Percentiles rank a stretch among this genome's conserved stretches.
Conservation (phyloP, 208 protist genomes). For the Endotrypanum monterogeii region DNA sequence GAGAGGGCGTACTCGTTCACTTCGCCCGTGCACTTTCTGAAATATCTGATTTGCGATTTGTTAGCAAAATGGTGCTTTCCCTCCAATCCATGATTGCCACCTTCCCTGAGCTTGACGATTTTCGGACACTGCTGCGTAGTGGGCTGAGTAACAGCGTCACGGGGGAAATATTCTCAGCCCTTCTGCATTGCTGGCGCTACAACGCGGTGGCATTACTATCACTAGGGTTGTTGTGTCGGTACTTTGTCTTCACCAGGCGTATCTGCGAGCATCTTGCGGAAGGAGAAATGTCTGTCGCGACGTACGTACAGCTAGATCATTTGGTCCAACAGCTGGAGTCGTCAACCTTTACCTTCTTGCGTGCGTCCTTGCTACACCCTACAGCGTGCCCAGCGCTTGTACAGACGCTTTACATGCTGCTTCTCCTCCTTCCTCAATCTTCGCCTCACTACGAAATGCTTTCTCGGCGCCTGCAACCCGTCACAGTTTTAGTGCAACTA, state of each 20-base stretch:
- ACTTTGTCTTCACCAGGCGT: slow-evolving; percentile 80
- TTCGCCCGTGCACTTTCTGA: slow-evolving; percentile 24
- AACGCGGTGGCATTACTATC: slow-evolving; percentile 91
- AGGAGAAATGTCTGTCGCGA: slow-evolving; percentile 88
- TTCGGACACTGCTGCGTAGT: slow-evolving; percentile 74
- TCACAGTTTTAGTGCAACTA: slow-evolving; percentile 35
- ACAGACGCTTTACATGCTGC: slow-evolving; percentile 94
- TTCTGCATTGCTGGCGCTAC: slow-evolving; percentile 90
- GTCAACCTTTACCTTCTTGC: slow-evolving; percentile 93
- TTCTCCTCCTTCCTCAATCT: slow-evolving; percentile 97
- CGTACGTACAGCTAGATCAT: slow-evolving; percentile 95
- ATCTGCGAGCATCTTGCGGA: slow-evolving; percentile 63
- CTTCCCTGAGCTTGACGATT: slow-evolving; percentile 78
- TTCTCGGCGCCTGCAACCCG: slow-evolving; percentile 45
- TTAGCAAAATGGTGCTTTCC: slow-evolving; percentile 68
- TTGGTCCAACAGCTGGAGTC: slow-evolving; percentile 97
- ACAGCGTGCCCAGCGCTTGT: slow-evolving; percentile 83
- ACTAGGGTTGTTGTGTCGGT: slow-evolving; percentile 91
- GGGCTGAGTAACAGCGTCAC: slow-evolving; percentile 22
- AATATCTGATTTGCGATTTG: slow-evolving; percentile 52
- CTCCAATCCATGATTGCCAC: slow-evolving; percentile 87
- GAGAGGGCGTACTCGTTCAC: slow-evolving; percentile 20
- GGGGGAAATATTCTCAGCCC: slow-evolving; percentile 41
- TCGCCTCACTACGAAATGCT: slow-evolving; percentile 81
- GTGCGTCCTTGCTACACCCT: slow-evolving; percentile 92